Percentiles rank a stretch among this genome's conserved stretches.
Evolutionary conservation across 176 grass and related monocot species (phyloP).

Genomic region (Hsuehochloa calcarea): DNA sequence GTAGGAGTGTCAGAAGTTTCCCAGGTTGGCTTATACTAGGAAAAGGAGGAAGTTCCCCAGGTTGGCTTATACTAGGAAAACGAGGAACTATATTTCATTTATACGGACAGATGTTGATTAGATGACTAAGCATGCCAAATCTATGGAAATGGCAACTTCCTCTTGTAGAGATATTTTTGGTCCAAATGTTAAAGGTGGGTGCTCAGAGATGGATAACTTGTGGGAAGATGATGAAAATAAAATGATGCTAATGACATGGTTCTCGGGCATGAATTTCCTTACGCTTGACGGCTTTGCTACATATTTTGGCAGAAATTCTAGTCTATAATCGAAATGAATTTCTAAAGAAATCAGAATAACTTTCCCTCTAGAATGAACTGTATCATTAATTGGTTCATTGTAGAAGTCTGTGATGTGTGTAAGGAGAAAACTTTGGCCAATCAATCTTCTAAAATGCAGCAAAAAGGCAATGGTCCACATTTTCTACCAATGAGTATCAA

Average conservation of each 20-base stretch:
- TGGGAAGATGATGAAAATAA: conserved; percentile 18
- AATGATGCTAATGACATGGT: conserved; percentile 1
- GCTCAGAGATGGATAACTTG: background rate
- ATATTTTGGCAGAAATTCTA: background rate
- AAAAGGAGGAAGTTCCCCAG: background rate
- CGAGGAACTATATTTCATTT: background rate
- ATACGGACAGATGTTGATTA: background rate
- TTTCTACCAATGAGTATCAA: background rate
- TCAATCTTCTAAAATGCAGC: background rate
- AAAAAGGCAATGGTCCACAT: background rate
- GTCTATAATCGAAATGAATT: background rate
- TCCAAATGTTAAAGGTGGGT: background rate
- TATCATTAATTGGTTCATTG: background rate
- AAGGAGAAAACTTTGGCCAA: background rate
- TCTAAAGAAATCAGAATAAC: background rate
- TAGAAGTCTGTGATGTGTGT: background rate
- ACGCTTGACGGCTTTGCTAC: conserved; percentile 18
- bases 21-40: background rate
- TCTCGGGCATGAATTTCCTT: conserved; percentile 5
- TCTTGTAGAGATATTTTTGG: background rate
- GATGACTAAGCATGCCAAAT: background rate
- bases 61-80: background rate
- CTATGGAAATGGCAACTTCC: background rate
- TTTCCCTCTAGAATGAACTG: background rate
- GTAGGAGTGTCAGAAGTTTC: background rate